Percentiles rank a stretch among this genome's conserved stretches.
Evolutionary conservation across 2,329 filamentous ascomycete genomes (phyloP).

Genomic region (Lasiodiplodia hormozganensis): DNA sequence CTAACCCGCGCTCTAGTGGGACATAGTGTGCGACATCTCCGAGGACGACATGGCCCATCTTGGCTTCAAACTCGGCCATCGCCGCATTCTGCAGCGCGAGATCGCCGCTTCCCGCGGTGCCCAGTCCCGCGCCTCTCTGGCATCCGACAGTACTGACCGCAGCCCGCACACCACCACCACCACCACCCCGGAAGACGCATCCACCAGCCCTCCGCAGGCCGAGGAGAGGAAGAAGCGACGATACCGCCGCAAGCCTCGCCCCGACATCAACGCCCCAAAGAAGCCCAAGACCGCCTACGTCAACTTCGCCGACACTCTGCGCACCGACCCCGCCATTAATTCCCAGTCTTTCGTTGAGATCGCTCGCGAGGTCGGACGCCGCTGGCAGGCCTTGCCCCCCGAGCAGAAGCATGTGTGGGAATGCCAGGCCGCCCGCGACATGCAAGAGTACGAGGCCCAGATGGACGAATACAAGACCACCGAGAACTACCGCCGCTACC

Average conservation of each 20-base stretch:
- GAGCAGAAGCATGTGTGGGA: conserved; percentile 49
- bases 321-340: conserved; percentile 44
- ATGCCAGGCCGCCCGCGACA: conserved; percentile 45
- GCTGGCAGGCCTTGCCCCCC: conserved; percentile 45
- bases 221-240: conserved; percentile 43
- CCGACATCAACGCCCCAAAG: conserved; percentile 47
- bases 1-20: conserved; percentile 37
- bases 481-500: conserved; percentile 45
- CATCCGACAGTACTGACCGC: conserved; percentile 32
- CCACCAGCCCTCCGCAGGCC: conserved; percentile 36
- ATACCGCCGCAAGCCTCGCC: conserved; percentile 47
- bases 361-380: conserved; percentile 46
- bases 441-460: conserved; percentile 47
- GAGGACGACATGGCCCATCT: conserved; percentile 47
- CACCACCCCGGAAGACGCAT: conserved; percentile 21
- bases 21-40: conserved; percentile 49
- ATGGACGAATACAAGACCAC: conserved; percentile 51
- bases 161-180: conserved; percentile 19
- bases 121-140: conserved; percentile 39
- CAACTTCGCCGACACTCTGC: conserved; percentile 50
- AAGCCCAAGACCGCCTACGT: conserved; percentile 52
- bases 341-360: conserved; percentile 48
- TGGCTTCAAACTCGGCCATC: conserved; percentile 50
- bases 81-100: conserved; percentile 47
- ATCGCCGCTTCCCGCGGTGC: conserved; percentile 47